Percentiles rank a stretch among this genome's conserved stretches.
phyloP scores from a whole-genome alignment of 2,329 filamentous ascomycete genomes.

The Aschersonia sp. region DNA sequence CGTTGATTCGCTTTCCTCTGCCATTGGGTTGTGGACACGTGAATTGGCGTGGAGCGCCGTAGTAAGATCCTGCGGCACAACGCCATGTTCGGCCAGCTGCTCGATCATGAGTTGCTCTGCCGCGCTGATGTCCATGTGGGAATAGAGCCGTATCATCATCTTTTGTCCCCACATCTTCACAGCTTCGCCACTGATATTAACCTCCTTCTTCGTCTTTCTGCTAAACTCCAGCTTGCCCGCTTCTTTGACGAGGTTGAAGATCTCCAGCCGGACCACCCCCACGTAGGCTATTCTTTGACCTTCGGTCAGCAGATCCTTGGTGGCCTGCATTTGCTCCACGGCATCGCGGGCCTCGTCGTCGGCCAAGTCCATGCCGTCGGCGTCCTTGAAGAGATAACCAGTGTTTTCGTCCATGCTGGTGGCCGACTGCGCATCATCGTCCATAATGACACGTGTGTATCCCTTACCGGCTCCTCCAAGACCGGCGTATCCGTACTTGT shows the following conservation, averaged over 20 bases:
- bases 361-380: constrained; percentile 38
- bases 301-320: constrained; percentile 88
- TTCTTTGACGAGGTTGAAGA: constrained; percentile 63
- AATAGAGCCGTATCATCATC: constrained; percentile 90
- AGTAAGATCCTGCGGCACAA: constrained; percentile 70
- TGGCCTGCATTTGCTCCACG: constrained; percentile 82
- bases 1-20: constrained; percentile 22
- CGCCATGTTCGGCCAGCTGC: constrained; percentile 84
- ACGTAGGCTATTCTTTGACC: constrained; percentile 95
- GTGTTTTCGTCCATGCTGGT: constrained; percentile 98
- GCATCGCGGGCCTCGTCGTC: constrained; percentile 71
- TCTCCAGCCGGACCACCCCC: constrained; percentile 68
- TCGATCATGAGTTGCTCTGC: constrained; percentile 98
- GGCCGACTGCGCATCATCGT: constrained; percentile 85
- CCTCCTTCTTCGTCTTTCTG: constrained; percentile 56
- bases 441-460: constrained; percentile 87
- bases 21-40: constrained; percentile 84
- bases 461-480: constrained; percentile 86
- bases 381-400: constrained; percentile 80
- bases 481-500: constrained; percentile 54
- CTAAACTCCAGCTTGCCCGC: constrained; percentile 46
- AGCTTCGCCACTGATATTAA: constrained; percentile 56
- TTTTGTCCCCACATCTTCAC: constrained; percentile 96
- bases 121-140: constrained; percentile 89
- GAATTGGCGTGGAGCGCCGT: constrained; percentile 83